These are phyloP conservation scores for Colletotrichum sp. DNA, from an alignment of 2,329 filamentous ascomycete genomes.

Conservation along the genomic window DNA sequence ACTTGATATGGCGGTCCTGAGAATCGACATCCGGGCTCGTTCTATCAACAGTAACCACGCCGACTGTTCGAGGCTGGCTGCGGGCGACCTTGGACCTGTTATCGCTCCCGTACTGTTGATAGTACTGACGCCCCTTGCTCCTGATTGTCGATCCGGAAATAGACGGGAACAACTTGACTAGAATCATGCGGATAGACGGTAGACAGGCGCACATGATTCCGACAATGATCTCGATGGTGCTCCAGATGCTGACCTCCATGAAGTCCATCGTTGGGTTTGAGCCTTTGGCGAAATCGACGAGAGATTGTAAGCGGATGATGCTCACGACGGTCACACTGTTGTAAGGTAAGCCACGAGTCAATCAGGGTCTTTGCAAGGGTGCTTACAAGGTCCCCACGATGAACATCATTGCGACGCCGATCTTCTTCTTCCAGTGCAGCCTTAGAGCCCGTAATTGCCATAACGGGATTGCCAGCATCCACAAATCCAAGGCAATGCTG, in stretches of 20 bases:
- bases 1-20: slow-evolving; percentile 28
- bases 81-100: neutral
- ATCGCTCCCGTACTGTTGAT: slow-evolving; percentile 17
- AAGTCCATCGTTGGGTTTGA: slow-evolving; percentile 28
- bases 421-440: slow-evolving; percentile 47
- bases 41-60: slow-evolving; percentile 1
- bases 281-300: slow-evolving; percentile 26
- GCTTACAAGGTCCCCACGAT: slow-evolving; percentile 43
- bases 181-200: slow-evolving; percentile 33
- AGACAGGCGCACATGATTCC: slow-evolving; percentile 41
- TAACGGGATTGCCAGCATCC: slow-evolving; percentile 52
- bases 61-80: neutral
- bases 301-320: slow-evolving; percentile 28
- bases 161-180: slow-evolving; percentile 34
- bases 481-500: slow-evolving; percentile 52
- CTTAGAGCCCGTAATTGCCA: slow-evolving; percentile 41
- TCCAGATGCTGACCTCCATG: slow-evolving; percentile 32
- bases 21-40: neutral
- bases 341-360: neutral
- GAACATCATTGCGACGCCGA: slow-evolving; percentile 49
- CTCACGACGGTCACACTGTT: slow-evolving; percentile 31
- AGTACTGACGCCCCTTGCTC: slow-evolving; percentile 17
- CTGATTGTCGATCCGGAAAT: slow-evolving; percentile 17
- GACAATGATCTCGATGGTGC: slow-evolving; percentile 38
- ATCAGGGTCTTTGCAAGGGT: neutral